Evolutionary conservation across 2,329 filamentous ascomycete genomes (phyloP), one percentile per base, ranked within the genome.

Genomic region (Xylariaceae sp.): DNA sequence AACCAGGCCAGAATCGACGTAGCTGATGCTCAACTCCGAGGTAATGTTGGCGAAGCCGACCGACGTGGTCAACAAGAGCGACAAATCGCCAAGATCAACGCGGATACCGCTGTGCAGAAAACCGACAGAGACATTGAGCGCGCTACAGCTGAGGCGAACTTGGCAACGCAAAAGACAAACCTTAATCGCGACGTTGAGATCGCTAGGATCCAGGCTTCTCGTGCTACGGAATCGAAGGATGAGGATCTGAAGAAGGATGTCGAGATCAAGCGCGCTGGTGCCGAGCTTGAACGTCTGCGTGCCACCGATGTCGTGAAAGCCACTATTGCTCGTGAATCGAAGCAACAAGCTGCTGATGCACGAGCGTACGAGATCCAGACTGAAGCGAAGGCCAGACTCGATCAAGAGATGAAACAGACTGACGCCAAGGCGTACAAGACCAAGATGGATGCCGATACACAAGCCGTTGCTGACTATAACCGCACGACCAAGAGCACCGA

Each of bases 121-220:
- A 93, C 88, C 0, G 83, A 92, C 62, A 83, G 88, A 40, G 89
- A 92, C 62, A 83, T 85, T 37, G 87, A 93, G 68, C 88, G 88
- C 50, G 86, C 87, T 2, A 69, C 78, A 37, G 89, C 89, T 35
- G 88, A 93, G 62, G 86, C 88, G 10, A 82, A 82, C 44, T 78
- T 94, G 42, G 79, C 82, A 29, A 88, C 84, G 16, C 77, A 81
- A 55, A 82, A 90, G 66, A 85, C 87, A 2, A 76, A 78, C 41
- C 83, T 93, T 47, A 77, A 81, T 54, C 80, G 85, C 27, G 84
- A 88, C 52, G 82, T 93, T 40, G 82, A 88, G 39, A 80, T 94
- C 44, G 82, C 85, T 22, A 80, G 84, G 40, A 88, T 94, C 62
- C 74, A 83, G 47, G 88, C 89, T 0, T 73, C 78, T 53, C 84